Conservation (phyloP, 1,284 basidiomycete species). For the Sparassis latifolia region DNA sequence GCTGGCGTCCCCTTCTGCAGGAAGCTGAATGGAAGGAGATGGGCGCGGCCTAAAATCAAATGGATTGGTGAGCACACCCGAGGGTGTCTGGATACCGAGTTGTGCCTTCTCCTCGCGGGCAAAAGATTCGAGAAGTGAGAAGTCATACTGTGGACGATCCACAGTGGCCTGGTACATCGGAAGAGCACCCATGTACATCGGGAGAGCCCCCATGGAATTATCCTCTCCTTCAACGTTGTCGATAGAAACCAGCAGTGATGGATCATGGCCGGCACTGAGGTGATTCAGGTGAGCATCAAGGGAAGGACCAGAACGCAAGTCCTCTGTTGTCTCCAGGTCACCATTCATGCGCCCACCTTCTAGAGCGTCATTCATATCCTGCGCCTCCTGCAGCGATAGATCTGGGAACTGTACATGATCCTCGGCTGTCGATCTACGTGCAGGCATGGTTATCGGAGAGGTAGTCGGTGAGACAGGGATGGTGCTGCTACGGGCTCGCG, state of each 20-base stretch:
- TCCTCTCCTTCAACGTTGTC: slow-evolving; percentile 20
- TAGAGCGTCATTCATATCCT: slow-evolving; percentile 37
- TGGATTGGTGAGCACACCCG: neutral
- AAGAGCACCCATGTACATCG: slow-evolving; percentile 34
- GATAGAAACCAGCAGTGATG: slow-evolving; percentile 36
- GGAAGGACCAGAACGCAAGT: slow-evolving; percentile 23
- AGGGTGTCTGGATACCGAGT: slow-evolving; percentile 44
- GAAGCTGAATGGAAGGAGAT: slow-evolving; percentile 9
- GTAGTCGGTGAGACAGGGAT: slow-evolving; percentile 17
- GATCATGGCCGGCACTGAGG: slow-evolving; percentile 40
- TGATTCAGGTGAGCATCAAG: slow-evolving; percentile 28
- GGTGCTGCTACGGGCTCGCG: slow-evolving; percentile 65
- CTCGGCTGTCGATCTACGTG: slow-evolving; percentile 15
- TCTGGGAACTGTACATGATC: slow-evolving; percentile 24
- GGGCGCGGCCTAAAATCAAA: slow-evolving; percentile 13
- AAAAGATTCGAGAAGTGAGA: slow-evolving; percentile 75
- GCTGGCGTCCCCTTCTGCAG: slow-evolving; percentile 4
- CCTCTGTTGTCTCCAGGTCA: slow-evolving; percentile 12
- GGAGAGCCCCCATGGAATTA: neutral
- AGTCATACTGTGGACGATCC: slow-evolving; percentile 57
- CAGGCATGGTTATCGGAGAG: slow-evolving; percentile 17
- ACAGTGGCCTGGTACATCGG: slow-evolving; percentile 56
- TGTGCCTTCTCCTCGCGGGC: slow-evolving; percentile 64
- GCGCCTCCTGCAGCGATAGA: slow-evolving; percentile 40
- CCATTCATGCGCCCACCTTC: slow-evolving; percentile 26